Evolutionary conservation across 2,329 filamentous ascomycete species (phyloP), one percentile per base, ranked within the genome.

Genomic region (Camillea tinctor): DNA sequence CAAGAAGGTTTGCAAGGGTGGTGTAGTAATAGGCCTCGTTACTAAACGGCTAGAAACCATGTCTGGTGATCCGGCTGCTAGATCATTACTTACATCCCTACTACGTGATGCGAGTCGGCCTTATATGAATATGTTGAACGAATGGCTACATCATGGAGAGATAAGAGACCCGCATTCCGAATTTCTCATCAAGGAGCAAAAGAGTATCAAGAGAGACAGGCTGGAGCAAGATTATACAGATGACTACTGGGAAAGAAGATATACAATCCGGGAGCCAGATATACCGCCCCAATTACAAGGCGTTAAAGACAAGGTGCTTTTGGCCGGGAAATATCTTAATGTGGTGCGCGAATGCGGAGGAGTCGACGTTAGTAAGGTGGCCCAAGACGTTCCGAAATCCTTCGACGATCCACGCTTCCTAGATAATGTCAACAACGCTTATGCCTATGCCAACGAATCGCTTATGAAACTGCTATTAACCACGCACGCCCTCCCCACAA

Each of bases 211-310:
- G 60, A 86, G 95, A 49, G 95, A 98, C 73, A 85, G 91, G 60
- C 80, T 99, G 2, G 93, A 98, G 71, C 89, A 97, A 72, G 95
- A 99, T 74, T 99, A 98, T 71, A 99, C 94, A 0, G 95, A 99
- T 74, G 95, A 99, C 71, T 99, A 99, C 75, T 99, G 95, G 95
- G 95, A 99, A 74, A 92, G 96, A 71, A 85, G 95, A 64, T 99
- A 99, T 73, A 98, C 95, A 4, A 90, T 99, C 64, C 89, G 95
- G 60, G 92, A 97, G 62, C 88, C 92, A 54, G 91, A 97, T 61
- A 88, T 98, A 1, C 95, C 95, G 2, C 93, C 94, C 8, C 95
- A 99, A 72, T 84, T 99, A 4, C 90, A 95, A 72, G 88, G 85
- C 24, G 90, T 98, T 66, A 95, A 95, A 73, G 93, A 96, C 67